Conservation (phyloP, 2,329 filamentous ascomycete species). For the Bimuria novae-zelandiae region DNA sequence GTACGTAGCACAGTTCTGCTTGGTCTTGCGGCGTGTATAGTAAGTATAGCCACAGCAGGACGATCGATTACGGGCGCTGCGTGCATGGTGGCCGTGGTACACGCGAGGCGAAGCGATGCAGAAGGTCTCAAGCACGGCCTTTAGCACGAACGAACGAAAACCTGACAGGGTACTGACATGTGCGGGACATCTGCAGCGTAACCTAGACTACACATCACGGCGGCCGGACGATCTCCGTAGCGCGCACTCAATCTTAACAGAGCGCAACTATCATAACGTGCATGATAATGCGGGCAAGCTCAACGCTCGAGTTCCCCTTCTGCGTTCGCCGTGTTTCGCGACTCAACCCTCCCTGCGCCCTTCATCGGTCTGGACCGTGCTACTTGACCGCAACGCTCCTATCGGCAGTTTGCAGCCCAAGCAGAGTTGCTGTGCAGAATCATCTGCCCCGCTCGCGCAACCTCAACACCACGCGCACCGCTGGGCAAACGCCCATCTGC, state of each 20-base stretch:
- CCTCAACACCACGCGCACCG: neutral
- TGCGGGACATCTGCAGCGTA: conserved; percentile 5
- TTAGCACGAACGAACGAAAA: too few relatives aligned
- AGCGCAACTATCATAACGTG: neutral
- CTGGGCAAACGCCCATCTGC: conserved; percentile 8
- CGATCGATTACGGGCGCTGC: neutral
- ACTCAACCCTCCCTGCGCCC: neutral
- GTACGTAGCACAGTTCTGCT: too few relatives aligned
- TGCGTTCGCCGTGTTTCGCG: neutral
- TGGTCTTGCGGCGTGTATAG: neutral
- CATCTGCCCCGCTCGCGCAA: conserved; percentile 17
- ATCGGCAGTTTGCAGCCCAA: conserved; percentile 3
- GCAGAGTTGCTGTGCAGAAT: conserved; percentile 9
- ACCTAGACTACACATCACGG: too few relatives aligned
- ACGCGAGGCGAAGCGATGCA: neutral
- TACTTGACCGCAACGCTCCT: neutral
- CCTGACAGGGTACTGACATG: neutral
- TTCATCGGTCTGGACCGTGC: conserved; percentile 2
- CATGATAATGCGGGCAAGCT: conserved; percentile 1
- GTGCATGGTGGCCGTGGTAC: neutral
- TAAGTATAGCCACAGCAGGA: neutral
- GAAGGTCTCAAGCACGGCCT: neutral
- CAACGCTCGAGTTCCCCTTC: neutral
- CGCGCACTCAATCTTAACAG: neutral
- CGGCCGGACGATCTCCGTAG: neutral